Evolutionary conservation across 202 grass and related monocot genomes (phyloP), one percentile per base, ranked within the genome.

Genomic region (Setaria viridis): DNA sequence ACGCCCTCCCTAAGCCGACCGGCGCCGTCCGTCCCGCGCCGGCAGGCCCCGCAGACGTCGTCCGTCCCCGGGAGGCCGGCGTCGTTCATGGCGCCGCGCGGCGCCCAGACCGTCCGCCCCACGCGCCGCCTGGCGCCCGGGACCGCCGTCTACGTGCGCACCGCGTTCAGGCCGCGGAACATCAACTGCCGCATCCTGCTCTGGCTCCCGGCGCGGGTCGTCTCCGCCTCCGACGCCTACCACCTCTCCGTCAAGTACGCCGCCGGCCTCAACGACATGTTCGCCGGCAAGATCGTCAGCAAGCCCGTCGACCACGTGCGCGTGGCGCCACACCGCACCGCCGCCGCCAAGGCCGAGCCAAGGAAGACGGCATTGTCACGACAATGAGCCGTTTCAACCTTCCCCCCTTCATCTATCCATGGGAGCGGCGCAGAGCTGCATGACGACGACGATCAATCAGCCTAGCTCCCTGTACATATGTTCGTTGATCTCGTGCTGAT

Each of bases 171-270:
- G 59, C 50, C 43, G 1, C 53, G 65, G 67, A 79, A 60, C 30
- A 41, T 39, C 16, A 73, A 42, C 32, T 83, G 67, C 74, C 67
- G 80, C 42, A 69, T 87, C 57, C 45, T 90, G 21, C n/a, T 83
- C 58, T 90, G 74, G 84, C 79, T 90, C 4, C 88, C 80, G 12
- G 84, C 84, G 68, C 17, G 88, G 84, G 84, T 90, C 32, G 80
- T 90, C 60, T 79, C 80, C 46, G 13, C 80, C 74, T 29, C 59
- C 25, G 80, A 84, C 68, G 88, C 88, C 7, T 86, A 82, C 83
- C 83, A 78, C 57, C 77, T 11, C 83, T 77, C 78, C 72, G 56
- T 89, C 83, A 89, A 89, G 83, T 89, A 89, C 83, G 78, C 88
- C 64, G 55, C 83, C 78, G 35, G 86, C 83, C 83, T 89, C 47